Evolutionary conservation across 768 basidiomycete genomes (phyloP), one percentile per base, ranked within the genome.

Genomic region (Hebeloma cylindrosporum): DNA sequence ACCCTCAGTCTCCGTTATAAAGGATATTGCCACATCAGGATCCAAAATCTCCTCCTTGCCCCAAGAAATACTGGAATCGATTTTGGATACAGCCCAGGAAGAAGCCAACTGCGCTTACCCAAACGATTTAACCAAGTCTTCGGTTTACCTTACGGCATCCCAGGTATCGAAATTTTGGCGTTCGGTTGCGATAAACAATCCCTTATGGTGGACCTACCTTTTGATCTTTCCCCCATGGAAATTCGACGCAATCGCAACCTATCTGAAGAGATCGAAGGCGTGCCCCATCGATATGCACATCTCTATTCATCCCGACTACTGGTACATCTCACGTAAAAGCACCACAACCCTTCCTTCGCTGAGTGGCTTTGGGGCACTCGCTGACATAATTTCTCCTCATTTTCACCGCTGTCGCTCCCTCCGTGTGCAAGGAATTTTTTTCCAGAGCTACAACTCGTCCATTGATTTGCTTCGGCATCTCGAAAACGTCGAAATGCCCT

Each of bases 81-180:
- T 35, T 41, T 38, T 26, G 27, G 23, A 35, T 18, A 26, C 20
- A 17, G 20, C 32, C 21, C 21, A 47, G 4, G 25, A 35, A 25
- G 20, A 21, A 23, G 26, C 20, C 25, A 17, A 37, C 14, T 34
- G n/a, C 33, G 16, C 13, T 23, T 23, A 29, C 18, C 17, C 25
- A 18, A 22, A 20, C 10, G 38, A 20, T 23, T n/a, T n/a, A n/a
- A 22, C 27, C 16, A 30, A 22, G 20, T 31, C 38, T 29, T 16
- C 7, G 21, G 29, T 14, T 39, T 26, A 29, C 6, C 11, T 21
- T 16, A 18, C 30, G 23, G 36, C 29, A 16, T 35, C 49, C 14
- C 44, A 45, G 8, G 49, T 51, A 11, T 51, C 31, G n/a, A 29
- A n/a, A 6, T 38, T 29, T 39, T 51, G 49, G 49, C 49, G 49